A percentile compares a stretch with the other conserved stretches of the same genome.
Evolutionary conservation across 495 filamentous ascomycete genomes (phyloP).

Genomic region (Astrothelium subdiscretum): DNA sequence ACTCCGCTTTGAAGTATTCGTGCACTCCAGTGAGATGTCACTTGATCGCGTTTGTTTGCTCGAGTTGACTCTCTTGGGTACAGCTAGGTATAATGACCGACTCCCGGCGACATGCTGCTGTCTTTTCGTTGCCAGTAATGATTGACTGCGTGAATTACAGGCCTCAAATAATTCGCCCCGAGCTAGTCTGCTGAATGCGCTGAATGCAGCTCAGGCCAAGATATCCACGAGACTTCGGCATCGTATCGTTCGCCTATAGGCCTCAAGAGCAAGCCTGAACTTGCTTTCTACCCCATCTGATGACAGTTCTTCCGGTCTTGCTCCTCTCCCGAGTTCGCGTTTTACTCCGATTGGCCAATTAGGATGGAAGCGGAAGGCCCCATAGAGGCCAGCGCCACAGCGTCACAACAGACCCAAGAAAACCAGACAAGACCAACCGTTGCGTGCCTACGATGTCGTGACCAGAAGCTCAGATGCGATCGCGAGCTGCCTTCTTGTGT

Average conservation of each 20-base stretch:
- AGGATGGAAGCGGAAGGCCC: conserved; percentile 3
- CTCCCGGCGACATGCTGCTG: neutral
- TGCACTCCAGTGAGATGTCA: neutral
- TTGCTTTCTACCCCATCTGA: conserved; percentile 1
- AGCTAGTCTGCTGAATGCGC: neutral
- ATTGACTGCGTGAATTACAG: neutral
- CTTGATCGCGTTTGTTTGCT: neutral
- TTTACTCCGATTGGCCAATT: neutral
- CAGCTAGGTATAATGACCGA: neutral
- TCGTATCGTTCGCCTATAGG: neutral
- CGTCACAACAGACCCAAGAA: neutral
- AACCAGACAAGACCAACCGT: neutral
- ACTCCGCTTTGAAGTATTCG: too few species aligned
- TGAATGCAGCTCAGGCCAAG: neutral
- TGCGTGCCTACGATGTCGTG: conserved; percentile 4
- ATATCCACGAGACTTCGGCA: neutral
- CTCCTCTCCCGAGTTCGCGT: neutral
- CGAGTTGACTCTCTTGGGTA: neutral
- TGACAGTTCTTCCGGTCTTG: neutral
- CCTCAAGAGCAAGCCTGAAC: neutral
- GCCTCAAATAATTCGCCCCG: neutral
- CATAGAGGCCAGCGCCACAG: conserved; percentile 1
- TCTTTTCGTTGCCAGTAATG: neutral
- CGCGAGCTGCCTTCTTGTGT: conserved; percentile 4
- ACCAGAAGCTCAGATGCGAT: conserved; percentile 5